A percentile compares a stretch with the other conserved stretches of the same genome.
phyloP scores from a whole-genome alignment of 257 asterid genomes.

The Scutellaria barbata region DNA sequence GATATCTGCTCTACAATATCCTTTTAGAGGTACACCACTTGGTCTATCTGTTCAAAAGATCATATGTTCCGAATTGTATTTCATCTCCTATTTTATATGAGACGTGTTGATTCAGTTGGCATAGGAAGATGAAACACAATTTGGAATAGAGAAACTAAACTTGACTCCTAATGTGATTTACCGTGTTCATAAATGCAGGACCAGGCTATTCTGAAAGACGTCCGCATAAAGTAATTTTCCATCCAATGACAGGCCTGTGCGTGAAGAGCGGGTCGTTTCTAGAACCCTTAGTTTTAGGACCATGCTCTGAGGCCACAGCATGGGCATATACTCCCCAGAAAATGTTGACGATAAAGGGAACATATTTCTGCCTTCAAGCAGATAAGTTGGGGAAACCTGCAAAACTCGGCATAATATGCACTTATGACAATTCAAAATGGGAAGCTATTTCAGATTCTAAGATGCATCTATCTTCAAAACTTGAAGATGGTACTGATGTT shows the following conservation, averaged over 20 bases:
- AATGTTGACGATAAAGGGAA: slow-evolving; percentile 59
- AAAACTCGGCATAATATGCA: slow-evolving; percentile 71
- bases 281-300: slow-evolving; percentile 65
- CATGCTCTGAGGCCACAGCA: slow-evolving; percentile 80
- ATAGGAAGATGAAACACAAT: not conserved
- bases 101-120: too few relatives aligned
- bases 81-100: too few relatives aligned
- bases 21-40: slow-evolving; percentile 61
- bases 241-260: slow-evolving; percentile 85
- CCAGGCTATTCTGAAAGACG: slow-evolving; percentile 60
- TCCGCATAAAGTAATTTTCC: slow-evolving; percentile 69
- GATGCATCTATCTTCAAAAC: slow-evolving; percentile 84
- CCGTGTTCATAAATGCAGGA: slow-evolving; percentile 56
- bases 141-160: not conserved
- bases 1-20: slow-evolving; percentile 71
- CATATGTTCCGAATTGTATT: not conserved
- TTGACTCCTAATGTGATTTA: too few relatives aligned
- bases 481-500: slow-evolving; percentile 57
- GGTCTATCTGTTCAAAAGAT: not conserved
- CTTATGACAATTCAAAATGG: slow-evolving; percentile 61
- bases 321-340: slow-evolving; percentile 68
- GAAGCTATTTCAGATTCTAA: slow-evolving; percentile 77
- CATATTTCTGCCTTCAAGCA: slow-evolving; percentile 80
- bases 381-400: slow-evolving; percentile 61
- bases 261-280: slow-evolving; percentile 50